Evolutionary conservation across 257 asterid genomes (phyloP).

Genomic region (Solanum chmielewskii): DNA sequence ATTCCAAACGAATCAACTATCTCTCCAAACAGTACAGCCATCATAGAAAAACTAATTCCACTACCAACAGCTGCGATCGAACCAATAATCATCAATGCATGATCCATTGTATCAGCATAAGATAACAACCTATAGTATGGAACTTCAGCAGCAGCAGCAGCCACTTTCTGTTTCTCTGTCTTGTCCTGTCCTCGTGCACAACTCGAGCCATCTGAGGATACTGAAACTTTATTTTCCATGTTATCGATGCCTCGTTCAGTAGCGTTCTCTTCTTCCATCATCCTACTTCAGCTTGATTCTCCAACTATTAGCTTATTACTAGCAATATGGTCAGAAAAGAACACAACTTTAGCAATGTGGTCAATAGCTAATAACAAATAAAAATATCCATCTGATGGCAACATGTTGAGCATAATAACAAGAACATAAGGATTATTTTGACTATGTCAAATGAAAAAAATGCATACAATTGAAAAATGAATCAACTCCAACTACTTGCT

Average conservation of each 20-base stretch:
- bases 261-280: not conserved
- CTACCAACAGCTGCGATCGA: conserved; percentile 51
- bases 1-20: conserved; percentile 56
- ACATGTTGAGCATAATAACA: not conserved
- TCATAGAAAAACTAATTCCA: conserved; percentile 54
- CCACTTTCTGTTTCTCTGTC: conserved; percentile 1
- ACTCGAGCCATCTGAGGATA: not conserved
- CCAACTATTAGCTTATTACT: not conserved
- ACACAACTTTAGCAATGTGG: not conserved
- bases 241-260: not conserved
- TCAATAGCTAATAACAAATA: not conserved
- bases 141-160: conserved; percentile 13
- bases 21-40: conserved; percentile 68
- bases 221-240: not conserved
- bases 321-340: not conserved
- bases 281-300: not conserved
- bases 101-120: conserved; percentile 56
- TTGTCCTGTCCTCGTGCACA: not conserved
- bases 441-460: not conserved
- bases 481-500: not conserved
- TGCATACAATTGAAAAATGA: not conserved
- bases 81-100: conserved; percentile 50
- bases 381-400: not conserved
- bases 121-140: conserved; percentile 58
- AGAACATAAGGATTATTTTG: not conserved